These are phyloP conservation scores for Phoma herbarum DNA, from an alignment of 2,329 filamentous ascomycete species.

Conservation along the genomic window DNA sequence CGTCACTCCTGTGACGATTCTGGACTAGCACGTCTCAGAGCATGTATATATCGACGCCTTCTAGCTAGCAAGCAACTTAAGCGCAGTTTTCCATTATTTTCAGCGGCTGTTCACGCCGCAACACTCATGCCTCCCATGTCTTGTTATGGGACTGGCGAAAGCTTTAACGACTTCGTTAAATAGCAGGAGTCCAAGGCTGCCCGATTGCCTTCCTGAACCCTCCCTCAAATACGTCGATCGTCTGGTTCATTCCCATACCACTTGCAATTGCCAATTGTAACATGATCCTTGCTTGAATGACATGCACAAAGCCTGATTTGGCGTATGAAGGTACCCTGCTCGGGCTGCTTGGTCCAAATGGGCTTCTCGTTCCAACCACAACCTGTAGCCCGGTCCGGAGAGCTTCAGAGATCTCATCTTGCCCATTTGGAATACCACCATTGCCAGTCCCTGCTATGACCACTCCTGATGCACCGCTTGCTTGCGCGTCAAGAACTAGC, in stretches of 20 bases:
- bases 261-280: conserved; percentile 44
- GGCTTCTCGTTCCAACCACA: conserved; percentile 1
- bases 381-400: background rate
- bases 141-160: too few relatives aligned
- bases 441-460: conserved; percentile 42
- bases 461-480: conserved; percentile 37
- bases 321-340: background rate
- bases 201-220: conserved; percentile 36
- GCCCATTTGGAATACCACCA: conserved; percentile 33
- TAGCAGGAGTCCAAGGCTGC: conserved; percentile 25
- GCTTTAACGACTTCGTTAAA: background rate
- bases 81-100: too few relatives aligned
- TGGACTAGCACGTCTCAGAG: too few relatives aligned
- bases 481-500: conserved; percentile 33
- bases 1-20: too few relatives aligned
- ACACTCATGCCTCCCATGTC: too few relatives aligned
- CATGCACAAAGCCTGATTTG: background rate
- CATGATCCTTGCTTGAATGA: conserved; percentile 36
- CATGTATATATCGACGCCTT: too few relatives aligned
- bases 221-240: conserved; percentile 41
- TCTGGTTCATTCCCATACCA: conserved; percentile 39
- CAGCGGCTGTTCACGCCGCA: too few relatives aligned
- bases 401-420: conserved; percentile 2
- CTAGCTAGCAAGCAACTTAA: too few relatives aligned
- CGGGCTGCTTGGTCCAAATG: conserved; percentile 5